A percentile compares a stretch with the other conserved stretches of the same genome.
phyloP scores from a whole-genome alignment of 2,329 filamentous ascomycete genomes.

The Colletotrichum lini region DNA sequence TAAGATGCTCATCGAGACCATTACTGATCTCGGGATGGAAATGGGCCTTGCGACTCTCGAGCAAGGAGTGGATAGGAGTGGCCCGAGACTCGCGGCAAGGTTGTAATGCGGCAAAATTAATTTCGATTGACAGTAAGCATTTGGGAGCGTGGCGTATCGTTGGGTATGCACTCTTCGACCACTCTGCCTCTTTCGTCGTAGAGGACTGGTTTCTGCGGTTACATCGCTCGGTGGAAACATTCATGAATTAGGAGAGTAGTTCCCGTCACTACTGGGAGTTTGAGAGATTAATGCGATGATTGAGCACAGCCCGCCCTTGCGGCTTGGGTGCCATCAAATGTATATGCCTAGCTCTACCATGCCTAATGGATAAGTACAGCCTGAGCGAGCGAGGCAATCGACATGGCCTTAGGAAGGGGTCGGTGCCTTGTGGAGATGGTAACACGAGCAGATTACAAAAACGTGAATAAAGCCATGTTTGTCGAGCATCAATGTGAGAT shows the following conservation, averaged over 20 bases:
- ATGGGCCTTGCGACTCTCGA: not conserved
- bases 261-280: conserved; percentile 11
- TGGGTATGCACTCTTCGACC: conserved; percentile 32
- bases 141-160: conserved; percentile 42
- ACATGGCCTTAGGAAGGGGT: not conserved
- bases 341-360: not conserved
- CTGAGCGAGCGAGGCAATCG: not conserved
- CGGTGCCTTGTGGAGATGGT: not conserved
- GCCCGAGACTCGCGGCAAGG: conserved; percentile 7
- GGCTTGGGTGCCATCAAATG: not conserved
- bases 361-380: not conserved
- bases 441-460: not conserved
- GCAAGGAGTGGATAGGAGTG: not conserved
- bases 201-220: conserved; percentile 18
- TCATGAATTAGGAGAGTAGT: conserved; percentile 25
- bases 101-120: conserved; percentile 25
- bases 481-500: not conserved
- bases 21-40: not conserved
- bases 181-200: conserved; percentile 22
- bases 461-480: not conserved
- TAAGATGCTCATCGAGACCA: not conserved
- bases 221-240: conserved; percentile 19
- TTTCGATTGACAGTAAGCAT: conserved; percentile 39
- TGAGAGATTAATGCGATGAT: conserved; percentile 17
- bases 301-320: not conserved